Percentiles rank a stretch among this genome's conserved stretches.
Conservation (phyloP, 805 yeast genomes). For the Candida dendrica region DNA sequence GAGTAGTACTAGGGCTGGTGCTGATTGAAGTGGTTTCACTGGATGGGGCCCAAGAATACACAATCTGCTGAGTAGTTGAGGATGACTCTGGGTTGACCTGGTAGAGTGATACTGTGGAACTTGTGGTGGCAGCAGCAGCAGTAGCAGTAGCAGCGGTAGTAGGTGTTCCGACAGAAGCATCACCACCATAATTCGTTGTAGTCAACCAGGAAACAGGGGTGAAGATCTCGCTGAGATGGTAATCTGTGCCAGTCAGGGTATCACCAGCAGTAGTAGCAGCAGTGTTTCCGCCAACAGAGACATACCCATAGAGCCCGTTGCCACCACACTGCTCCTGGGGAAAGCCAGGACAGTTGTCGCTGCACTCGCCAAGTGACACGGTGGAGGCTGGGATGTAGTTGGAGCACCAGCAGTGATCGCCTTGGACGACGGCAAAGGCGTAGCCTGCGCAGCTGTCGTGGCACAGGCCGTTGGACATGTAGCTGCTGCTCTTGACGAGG, state of each 20-base stretch:
- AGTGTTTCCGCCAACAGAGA: slow-evolving; percentile 8
- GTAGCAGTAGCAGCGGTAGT: slow-evolving; percentile 11
- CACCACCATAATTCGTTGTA: too few species aligned
- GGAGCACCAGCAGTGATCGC: slow-evolving; percentile 36
- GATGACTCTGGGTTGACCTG: too few species aligned
- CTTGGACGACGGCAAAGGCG: slow-evolving; percentile 33
- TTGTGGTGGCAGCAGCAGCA: slow-evolving; percentile 10
- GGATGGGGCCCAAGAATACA: slow-evolving; percentile 3
- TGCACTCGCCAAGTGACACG: slow-evolving; percentile 22
- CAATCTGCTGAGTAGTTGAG: not conserved
- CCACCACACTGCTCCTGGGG: slow-evolving; percentile 32
- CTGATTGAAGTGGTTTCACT: slow-evolving; percentile 8
- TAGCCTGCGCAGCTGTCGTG: slow-evolving; percentile 26
- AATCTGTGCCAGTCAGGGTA: slow-evolving; percentile 27
- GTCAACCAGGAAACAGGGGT: too few species aligned
- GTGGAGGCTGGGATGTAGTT: slow-evolving; percentile 29
- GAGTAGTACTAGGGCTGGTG: slow-evolving; percentile 8
- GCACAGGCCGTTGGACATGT: slow-evolving; percentile 38
- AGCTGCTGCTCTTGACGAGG: slow-evolving; percentile 4
- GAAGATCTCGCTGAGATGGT: too few species aligned
- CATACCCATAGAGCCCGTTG: slow-evolving; percentile 34
- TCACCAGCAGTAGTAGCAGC: slow-evolving; percentile 48
- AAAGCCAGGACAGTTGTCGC: slow-evolving; percentile 33
- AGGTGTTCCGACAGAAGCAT: not conserved
- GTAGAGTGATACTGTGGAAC: too few species aligned